Conservation (phyloP, 2,329 filamentous ascomycete genomes). For the Penicillium sp. region DNA sequence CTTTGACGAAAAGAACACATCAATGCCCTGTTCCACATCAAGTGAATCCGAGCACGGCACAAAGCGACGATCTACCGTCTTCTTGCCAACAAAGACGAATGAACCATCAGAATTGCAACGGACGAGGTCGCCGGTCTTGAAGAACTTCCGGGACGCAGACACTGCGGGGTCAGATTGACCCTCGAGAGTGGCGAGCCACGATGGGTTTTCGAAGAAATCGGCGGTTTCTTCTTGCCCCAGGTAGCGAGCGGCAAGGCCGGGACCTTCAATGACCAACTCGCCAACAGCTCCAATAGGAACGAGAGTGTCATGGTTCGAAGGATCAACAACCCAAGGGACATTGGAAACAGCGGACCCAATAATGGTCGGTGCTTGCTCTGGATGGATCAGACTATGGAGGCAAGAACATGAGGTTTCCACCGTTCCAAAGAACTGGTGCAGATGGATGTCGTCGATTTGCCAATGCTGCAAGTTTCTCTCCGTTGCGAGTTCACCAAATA, state of each 20-base stretch:
- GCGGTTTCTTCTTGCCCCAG: constrained; percentile 51
- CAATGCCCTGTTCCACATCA: constrained; percentile 15
- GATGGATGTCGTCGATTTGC: constrained; percentile 16
- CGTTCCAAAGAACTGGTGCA: constrained; percentile 27
- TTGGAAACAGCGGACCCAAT: constrained; percentile 29
- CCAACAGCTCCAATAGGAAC: constrained; percentile 36
- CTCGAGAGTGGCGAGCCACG: constrained; percentile 14
- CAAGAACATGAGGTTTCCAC: constrained; percentile 26
- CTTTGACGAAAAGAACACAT: constrained; percentile 13
- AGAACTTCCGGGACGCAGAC: constrained; percentile 15
- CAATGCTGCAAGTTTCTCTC: constrained; percentile 9
- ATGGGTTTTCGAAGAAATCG: constrained; percentile 51
- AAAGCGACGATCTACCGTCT: constrained; percentile 11
- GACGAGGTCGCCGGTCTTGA: constrained; percentile 42
- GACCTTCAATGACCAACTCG: constrained; percentile 42
- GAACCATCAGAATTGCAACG: constrained; percentile 39
- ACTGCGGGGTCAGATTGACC: neutral
- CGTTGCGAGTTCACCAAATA: constrained; percentile 21
- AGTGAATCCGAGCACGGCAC: constrained; percentile 2
- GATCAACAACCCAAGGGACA: constrained; percentile 36
- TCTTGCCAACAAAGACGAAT: constrained; percentile 34
- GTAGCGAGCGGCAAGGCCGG: constrained; percentile 43
- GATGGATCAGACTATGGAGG: constrained; percentile 12
- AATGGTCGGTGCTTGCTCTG: neutral
- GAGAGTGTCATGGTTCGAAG: constrained; percentile 27